Conservation (phyloP, 805 yeast genomes). For the Cyberlindnera euphorbiiphila region DNA sequence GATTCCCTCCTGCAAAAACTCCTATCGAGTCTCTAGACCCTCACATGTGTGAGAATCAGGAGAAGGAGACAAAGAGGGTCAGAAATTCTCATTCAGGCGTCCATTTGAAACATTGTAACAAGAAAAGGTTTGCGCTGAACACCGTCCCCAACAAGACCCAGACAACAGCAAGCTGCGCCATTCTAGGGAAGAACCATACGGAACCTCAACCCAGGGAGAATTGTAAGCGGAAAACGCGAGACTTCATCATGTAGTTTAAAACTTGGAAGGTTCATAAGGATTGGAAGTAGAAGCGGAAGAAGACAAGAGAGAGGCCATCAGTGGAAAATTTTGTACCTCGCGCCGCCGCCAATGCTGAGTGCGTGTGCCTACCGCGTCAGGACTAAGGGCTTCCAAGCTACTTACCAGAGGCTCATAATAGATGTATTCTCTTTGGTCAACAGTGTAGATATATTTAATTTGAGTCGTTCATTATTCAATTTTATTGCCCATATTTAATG, state of each 20-base stretch:
- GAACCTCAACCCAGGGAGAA: conserved; percentile 28
- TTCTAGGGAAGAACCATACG: conserved; percentile 20
- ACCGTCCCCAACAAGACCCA: conserved; percentile 31
- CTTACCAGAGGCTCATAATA: too few species aligned
- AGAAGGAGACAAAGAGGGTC: conserved; percentile 24
- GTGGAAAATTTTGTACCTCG: too few species aligned
- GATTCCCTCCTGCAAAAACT: not conserved
- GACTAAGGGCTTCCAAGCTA: too few species aligned
- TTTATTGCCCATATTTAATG: too few species aligned
- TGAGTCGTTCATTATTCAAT: too few species aligned
- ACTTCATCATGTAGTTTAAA: conserved; percentile 32
- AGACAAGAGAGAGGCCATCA: too few species aligned
- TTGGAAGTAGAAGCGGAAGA: too few species aligned
- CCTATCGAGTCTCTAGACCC: not conserved
- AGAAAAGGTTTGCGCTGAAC: conserved; percentile 29
- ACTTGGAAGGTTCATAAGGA: conserved; percentile 31
- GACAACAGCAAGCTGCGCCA: conserved; percentile 15
- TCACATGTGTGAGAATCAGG: not conserved
- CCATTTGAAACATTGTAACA: conserved; percentile 27
- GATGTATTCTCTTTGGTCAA: too few species aligned
- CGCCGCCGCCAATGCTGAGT: too few species aligned
- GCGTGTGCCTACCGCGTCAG: too few species aligned
- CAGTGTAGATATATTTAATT: too few species aligned
- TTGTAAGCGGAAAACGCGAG: conserved; percentile 29
- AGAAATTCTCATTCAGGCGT: conserved; percentile 28